Conservation (phyloP, 768 basidiomycete species). For the Tephrocybe sp. region DNA sequence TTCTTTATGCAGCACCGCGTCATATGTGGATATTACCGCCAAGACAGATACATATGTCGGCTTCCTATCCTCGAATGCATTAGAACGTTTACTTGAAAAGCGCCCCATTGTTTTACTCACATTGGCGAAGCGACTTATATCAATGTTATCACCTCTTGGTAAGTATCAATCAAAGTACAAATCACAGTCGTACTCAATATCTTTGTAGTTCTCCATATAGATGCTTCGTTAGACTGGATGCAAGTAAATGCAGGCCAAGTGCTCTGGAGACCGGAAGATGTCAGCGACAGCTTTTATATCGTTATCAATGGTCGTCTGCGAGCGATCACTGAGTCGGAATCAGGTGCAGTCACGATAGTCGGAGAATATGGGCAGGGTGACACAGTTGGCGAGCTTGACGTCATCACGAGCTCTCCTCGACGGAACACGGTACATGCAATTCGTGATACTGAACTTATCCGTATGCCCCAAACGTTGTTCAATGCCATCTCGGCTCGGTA, state of each 20-base stretch:
- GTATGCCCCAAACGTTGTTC: conserved; percentile 96
- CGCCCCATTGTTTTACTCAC: conserved; percentile 94
- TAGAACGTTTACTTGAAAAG: conserved; percentile 89
- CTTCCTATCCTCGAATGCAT: conserved; percentile 82
- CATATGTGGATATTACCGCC: conserved; percentile 94
- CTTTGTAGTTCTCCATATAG: conserved; percentile 84
- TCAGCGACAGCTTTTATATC: conserved; percentile 95
- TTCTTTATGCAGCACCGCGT: conserved; percentile 86
- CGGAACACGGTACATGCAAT: conserved; percentile 95
- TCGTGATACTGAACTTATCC: conserved; percentile 93
- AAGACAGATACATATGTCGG: conserved; percentile 99
- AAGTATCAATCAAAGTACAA: too few relatives aligned
- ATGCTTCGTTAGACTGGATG: conserved; percentile 97
- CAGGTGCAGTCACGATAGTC: conserved; percentile 74
- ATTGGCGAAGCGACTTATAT: conserved; percentile 93
- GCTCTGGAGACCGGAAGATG: conserved; percentile 87
- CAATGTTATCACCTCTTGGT: conserved; percentile 91
- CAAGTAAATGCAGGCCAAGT: conserved; percentile 96
- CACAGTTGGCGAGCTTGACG: conserved; percentile 95
- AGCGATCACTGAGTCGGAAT: conserved; percentile 78
- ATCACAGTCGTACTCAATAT: neutral
- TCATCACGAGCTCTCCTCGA: conserved; percentile 87
- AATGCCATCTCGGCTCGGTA: conserved; percentile 92
- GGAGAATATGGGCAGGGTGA: conserved; percentile 98
- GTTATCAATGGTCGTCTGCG: conserved; percentile 96